A percentile compares a stretch with the other conserved stretches of the same genome.
These are phyloP conservation scores for Aspergillus cejpii DNA, from an alignment of 2,329 filamentous ascomycete genomes.

Conservation along the genomic window DNA sequence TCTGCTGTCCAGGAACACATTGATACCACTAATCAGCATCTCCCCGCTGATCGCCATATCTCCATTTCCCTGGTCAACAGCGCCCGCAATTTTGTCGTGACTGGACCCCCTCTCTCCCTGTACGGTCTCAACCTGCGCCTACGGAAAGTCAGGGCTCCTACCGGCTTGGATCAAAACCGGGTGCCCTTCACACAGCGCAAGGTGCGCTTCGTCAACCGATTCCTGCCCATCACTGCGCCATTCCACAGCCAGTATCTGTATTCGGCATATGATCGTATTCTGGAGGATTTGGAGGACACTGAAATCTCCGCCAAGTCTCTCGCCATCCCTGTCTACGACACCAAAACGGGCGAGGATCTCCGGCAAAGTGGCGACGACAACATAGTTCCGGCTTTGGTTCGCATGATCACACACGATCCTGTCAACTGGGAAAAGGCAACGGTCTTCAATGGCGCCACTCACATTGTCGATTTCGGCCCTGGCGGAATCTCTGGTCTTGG, in stretches of 20 bases:
- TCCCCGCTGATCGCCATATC: conserved; percentile 87
- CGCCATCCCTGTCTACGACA: conserved; percentile 82
- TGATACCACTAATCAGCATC: conserved; percentile 91
- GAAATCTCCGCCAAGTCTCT: conserved; percentile 66
- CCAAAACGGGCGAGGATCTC: conserved; percentile 79
- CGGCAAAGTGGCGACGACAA: conserved; percentile 64
- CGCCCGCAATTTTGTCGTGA: conserved; percentile 92
- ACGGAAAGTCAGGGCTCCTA: conserved; percentile 93
- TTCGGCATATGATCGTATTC: conserved; percentile 73
- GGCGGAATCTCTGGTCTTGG: conserved; percentile 95
- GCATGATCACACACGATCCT: conserved; percentile 87
- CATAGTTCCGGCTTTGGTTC: conserved; percentile 77
- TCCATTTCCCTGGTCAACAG: conserved; percentile 94
- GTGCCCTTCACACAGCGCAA: conserved; percentile 95
- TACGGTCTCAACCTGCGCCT: conserved; percentile 94
- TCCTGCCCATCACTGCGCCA: conserved; percentile 92
- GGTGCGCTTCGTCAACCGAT: conserved; percentile 91
- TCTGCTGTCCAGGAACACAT: conserved; percentile 93
- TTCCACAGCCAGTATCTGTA: conserved; percentile 95
- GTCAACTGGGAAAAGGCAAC: conserved; percentile 97
- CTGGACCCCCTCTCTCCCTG: conserved; percentile 88
- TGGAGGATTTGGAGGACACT: conserved; percentile 79
- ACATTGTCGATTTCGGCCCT: conserved; percentile 93
- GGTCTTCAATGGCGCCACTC: conserved; percentile 80
- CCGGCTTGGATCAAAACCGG: conserved; percentile 91